Conservation (phyloP, 352 stramenopile species). For the Blastocystis sp. region DNA sequence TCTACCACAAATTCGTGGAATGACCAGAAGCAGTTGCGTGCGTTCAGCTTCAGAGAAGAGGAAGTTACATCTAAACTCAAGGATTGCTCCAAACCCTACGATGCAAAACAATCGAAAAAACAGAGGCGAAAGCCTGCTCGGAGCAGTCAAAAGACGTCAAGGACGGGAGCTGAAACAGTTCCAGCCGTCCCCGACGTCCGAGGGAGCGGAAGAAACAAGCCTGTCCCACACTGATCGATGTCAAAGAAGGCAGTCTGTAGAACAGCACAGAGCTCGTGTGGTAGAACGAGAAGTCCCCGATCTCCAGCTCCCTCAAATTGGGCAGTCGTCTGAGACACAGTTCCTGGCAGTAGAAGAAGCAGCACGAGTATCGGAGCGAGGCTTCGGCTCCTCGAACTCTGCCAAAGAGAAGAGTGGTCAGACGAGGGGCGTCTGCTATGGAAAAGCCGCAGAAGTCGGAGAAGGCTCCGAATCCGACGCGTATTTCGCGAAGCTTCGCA, state of each 20-base stretch:
- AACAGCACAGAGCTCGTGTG: not conserved
- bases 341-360: slow-evolving; percentile 1
- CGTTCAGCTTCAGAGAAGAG: not conserved
- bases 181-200: not conserved
- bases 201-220: not conserved
- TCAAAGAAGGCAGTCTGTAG: not conserved
- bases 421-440: not conserved
- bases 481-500: not conserved
- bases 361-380: not conserved
- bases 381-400: too few species aligned
- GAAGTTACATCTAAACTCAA: not conserved
- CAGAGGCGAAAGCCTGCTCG: not conserved
- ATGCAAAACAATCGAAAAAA: not conserved
- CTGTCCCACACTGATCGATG: not conserved
- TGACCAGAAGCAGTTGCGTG: not conserved
- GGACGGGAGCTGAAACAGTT: not conserved
- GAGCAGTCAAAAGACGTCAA: not conserved
- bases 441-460: not conserved
- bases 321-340: not conserved
- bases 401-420: not conserved
- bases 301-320: not conserved
- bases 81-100: not conserved
- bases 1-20: not conserved
- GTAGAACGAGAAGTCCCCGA: slow-evolving; percentile 12
- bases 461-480: not conserved